These are phyloP conservation scores for Pythium aquatile DNA, from an alignment of 352 stramenopile species.

Conservation along the genomic window DNA sequence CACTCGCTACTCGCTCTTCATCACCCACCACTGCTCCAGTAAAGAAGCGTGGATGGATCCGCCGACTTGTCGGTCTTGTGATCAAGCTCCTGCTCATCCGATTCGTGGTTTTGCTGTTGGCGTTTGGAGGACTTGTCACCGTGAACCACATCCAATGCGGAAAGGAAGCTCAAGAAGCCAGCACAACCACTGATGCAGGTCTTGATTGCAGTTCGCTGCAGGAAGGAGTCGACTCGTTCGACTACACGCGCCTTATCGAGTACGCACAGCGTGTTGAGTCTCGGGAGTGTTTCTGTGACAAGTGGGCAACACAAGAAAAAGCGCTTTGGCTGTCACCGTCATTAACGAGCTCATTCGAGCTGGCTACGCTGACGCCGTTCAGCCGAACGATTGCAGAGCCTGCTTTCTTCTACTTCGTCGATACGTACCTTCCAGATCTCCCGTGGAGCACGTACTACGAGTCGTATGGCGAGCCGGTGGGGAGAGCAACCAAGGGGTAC, in stretches of 20 bases:
- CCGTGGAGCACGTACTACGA: constrained; percentile 17
- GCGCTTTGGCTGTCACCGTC: constrained; percentile 7
- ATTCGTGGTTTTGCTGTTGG: neutral
- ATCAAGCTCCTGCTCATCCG: constrained; percentile 19
- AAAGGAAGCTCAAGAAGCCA: neutral
- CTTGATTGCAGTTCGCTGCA: neutral
- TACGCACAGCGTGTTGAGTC: constrained; percentile 17
- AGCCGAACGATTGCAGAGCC: constrained; percentile 21
- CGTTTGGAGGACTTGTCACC: constrained; percentile 16
- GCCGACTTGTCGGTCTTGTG: constrained; percentile 25
- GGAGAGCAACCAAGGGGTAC: neutral
- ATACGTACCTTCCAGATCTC: constrained; percentile 16
- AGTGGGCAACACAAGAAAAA: constrained; percentile 13
- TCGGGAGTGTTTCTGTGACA: constrained; percentile 17
- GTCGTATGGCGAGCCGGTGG: constrained; percentile 10
- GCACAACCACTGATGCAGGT: neutral
- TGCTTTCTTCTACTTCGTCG: constrained; percentile 5
- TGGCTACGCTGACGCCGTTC: constrained; percentile 16
- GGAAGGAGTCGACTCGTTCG: constrained; percentile 6
- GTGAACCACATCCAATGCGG: constrained; percentile 14
- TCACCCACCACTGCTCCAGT: neutral
- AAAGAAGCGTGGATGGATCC: constrained; percentile 14
- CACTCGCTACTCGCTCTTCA: neutral
- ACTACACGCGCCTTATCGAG: neutral
- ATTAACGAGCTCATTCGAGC: constrained; percentile 1